Conservation (phyloP, 1,139 yeast genomes). For the Arxiozyma bovina region DNA sequence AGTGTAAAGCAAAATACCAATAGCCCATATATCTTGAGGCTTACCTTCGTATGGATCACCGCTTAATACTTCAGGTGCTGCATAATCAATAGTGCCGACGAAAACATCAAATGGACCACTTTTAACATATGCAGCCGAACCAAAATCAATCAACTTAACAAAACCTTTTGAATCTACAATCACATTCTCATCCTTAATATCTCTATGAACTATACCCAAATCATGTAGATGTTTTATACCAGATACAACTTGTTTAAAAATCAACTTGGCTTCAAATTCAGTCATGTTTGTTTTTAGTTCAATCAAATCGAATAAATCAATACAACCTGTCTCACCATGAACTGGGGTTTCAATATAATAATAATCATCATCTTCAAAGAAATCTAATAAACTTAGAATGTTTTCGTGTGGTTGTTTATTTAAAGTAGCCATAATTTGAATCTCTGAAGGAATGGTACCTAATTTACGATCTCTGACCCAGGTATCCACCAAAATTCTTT, state of each 20-base stretch:
- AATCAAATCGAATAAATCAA: constrained; percentile 84
- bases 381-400: constrained; percentile 74
- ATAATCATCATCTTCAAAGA: constrained; percentile 81
- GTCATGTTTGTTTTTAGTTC: constrained; percentile 75
- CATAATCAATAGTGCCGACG: constrained; percentile 94
- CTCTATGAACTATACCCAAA: constrained; percentile 87
- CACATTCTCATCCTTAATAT: constrained; percentile 89
- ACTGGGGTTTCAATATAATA: constrained; percentile 88
- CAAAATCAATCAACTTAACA: constrained; percentile 86
- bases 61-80: constrained; percentile 89
- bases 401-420: constrained; percentile 76
- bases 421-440: constrained; percentile 78
- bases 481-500: constrained; percentile 86
- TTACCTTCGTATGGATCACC: constrained; percentile 88
- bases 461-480: constrained; percentile 89
- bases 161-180: constrained; percentile 73
- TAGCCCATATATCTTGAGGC: constrained; percentile 96
- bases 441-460: constrained; percentile 92
- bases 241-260: constrained; percentile 70
- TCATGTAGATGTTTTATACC: constrained; percentile 76
- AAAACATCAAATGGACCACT: constrained; percentile 96
- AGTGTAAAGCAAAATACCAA: constrained; percentile 83
- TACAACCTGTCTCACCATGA: constrained; percentile 84
- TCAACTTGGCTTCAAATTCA: constrained; percentile 65
- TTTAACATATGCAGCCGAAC: constrained; percentile 82